A percentile compares a stretch with the other conserved stretches of the same genome.
These are phyloP conservation scores for Leucosporidium yakuticum DNA, from an alignment of 768 basidiomycete genomes.

Conservation along the genomic window DNA sequence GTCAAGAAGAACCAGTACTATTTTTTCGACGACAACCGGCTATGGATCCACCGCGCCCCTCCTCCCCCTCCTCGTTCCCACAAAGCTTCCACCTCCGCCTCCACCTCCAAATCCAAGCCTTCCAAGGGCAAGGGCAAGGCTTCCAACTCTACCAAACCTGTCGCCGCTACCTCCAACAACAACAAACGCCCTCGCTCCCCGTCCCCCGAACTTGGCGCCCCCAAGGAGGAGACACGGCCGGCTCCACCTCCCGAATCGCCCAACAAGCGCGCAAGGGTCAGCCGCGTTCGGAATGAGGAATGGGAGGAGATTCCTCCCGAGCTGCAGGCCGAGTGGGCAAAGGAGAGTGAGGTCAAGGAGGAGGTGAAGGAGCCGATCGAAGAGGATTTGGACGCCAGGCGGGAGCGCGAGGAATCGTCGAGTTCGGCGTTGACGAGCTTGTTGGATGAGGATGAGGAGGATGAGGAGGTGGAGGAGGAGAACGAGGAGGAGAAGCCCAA, in stretches of 20 bases:
- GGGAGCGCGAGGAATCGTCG: too few species aligned
- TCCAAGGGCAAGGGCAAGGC: too few species aligned
- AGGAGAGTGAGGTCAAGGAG: constrained; percentile 1
- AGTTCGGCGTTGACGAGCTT: not conserved
- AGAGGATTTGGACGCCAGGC: not conserved
- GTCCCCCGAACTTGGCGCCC: constrained; percentile 3
- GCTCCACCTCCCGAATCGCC: too few species aligned
- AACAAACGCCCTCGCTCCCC: not conserved
- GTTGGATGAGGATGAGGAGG: not conserved
- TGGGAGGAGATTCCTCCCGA: not conserved
- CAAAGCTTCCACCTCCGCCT: not conserved
- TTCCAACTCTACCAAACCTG: too few species aligned
- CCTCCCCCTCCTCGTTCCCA: constrained; percentile 3
- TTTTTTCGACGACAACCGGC: constrained; percentile 31
- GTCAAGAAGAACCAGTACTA: constrained; percentile 25
- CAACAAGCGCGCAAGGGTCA: too few species aligned
- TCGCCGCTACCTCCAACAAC: too few species aligned
- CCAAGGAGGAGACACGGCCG: not conserved
- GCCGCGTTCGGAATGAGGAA: not conserved
- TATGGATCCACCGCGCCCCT: constrained; percentile 29
- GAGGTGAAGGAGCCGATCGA: constrained; percentile 1
- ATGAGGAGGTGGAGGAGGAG: not conserved
- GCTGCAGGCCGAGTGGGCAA: not conserved
- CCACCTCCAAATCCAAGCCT: not conserved
- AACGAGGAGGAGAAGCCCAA: not conserved